phyloP scores from a whole-genome alignment of 2,329 filamentous ascomycete genomes.

The Trichocomaceae sp. region DNA sequence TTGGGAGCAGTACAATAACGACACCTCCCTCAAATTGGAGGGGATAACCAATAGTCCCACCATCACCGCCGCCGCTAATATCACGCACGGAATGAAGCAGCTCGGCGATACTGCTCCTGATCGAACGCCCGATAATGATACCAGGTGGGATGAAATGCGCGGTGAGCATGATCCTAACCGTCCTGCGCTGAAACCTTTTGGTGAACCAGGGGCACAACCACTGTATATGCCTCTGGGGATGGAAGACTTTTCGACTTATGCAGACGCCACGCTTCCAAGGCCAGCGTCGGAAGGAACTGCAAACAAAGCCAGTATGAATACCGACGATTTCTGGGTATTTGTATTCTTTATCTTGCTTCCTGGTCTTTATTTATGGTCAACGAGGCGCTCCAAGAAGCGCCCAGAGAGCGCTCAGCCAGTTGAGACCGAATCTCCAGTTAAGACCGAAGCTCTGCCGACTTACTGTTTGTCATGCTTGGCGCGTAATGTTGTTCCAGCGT shows the following conservation, averaged over 20 bases:
- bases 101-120: not conserved
- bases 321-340: not conserved
- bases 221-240: not conserved
- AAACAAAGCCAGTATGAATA: not conserved
- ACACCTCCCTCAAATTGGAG: not conserved
- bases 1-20: not conserved
- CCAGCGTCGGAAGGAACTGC: not conserved
- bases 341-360: not conserved
- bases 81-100: not conserved
- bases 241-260: not conserved
- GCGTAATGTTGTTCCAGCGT: not conserved
- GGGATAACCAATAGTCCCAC: not conserved
- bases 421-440: not conserved
- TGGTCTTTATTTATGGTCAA: not conserved
- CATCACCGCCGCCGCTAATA: not conserved
- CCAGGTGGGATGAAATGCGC: not conserved
- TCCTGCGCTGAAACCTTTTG: not conserved
- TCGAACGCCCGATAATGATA: not conserved
- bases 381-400: not conserved
- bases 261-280: not conserved
- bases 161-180: not conserved
- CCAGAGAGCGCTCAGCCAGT: not conserved
- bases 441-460: not conserved
- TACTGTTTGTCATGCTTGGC: not conserved
- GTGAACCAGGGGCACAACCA: not conserved